Percentiles rank a stretch among this genome's conserved stretches.
Conservation (phyloP, 805 yeast genomes). For the Suhomyces vadensis region DNA sequence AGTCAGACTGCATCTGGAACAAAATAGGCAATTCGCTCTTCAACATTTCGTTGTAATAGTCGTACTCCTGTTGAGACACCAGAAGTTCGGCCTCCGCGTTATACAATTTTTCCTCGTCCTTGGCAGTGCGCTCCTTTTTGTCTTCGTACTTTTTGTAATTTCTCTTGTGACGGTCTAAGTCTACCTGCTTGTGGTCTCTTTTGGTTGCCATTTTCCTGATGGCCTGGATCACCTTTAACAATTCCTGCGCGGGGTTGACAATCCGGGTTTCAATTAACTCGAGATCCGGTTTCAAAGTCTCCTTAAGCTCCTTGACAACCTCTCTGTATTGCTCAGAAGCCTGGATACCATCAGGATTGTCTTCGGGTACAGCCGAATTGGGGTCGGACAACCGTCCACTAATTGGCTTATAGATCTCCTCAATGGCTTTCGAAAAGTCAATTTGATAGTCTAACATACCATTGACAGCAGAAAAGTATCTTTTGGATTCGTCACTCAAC, state of each 20-base stretch:
- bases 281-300: slow-evolving; percentile 85
- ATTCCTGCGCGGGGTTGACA: slow-evolving; percentile 88
- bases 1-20: slow-evolving; percentile 86
- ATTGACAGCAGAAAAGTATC: slow-evolving; percentile 88
- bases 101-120: slow-evolving; percentile 90
- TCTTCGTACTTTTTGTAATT: slow-evolving; percentile 70
- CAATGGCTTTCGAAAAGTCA: slow-evolving; percentile 93
- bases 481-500: slow-evolving; percentile 82
- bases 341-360: slow-evolving; percentile 93
- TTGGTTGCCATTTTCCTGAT: slow-evolving; percentile 93
- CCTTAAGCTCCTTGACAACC: slow-evolving; percentile 83
- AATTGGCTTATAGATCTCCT: slow-evolving; percentile 94
- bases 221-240: slow-evolving; percentile 74
- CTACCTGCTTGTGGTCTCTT: slow-evolving; percentile 93
- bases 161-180: slow-evolving; percentile 81
- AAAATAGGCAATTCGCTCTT: slow-evolving; percentile 86
- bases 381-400: slow-evolving; percentile 92
- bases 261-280: slow-evolving; percentile 88
- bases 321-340: slow-evolving; percentile 92
- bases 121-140: slow-evolving; percentile 79
- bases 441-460: slow-evolving; percentile 93
- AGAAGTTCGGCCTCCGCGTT: slow-evolving; percentile 86
- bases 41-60: slow-evolving; percentile 92
- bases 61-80: slow-evolving; percentile 92
- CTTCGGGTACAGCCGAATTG: slow-evolving; percentile 80